Percentiles rank a stretch among this genome's conserved stretches.
phyloP scores from a whole-genome alignment of 805 yeast species.

The Pichia thaimueangensis region DNA sequence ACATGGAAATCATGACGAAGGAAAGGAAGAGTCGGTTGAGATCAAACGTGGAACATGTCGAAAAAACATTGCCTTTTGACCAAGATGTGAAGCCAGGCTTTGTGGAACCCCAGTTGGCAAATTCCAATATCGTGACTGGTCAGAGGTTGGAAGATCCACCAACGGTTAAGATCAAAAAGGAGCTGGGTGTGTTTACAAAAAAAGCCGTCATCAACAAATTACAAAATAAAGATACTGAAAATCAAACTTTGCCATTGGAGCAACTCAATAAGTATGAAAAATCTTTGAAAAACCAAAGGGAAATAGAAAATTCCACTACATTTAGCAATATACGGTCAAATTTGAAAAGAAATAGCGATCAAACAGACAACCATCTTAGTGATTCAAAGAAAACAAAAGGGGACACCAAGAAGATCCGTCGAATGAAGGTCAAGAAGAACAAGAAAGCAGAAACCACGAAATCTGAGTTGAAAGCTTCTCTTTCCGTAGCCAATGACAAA shows the following conservation, averaged over 20 bases:
- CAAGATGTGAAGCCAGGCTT: slow-evolving; percentile 23
- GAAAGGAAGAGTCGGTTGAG: background rate
- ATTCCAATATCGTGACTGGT: slow-evolving; percentile 63
- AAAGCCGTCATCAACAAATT: too few species aligned
- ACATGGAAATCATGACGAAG: background rate
- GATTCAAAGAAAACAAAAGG: background rate
- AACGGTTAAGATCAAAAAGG: slow-evolving; percentile 48
- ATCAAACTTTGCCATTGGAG: background rate
- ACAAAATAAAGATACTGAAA: background rate
- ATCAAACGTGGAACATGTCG: background rate
- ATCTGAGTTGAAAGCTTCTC: background rate
- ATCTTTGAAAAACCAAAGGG: background rate
- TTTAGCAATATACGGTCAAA: slow-evolving; percentile 15
- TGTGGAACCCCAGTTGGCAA: slow-evolving; percentile 53
- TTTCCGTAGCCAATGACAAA: slow-evolving; percentile 1
- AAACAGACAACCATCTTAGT: background rate
- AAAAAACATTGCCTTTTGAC: too few species aligned
- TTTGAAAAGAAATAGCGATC: background rate
- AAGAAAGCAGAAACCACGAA: background rate
- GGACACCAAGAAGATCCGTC: too few species aligned
- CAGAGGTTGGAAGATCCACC: slow-evolving; percentile 68
- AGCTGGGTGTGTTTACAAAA: slow-evolving; percentile 27
- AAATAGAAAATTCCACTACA: slow-evolving; percentile 9
- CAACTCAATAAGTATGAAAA: background rate
- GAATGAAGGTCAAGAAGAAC: background rate